These are phyloP conservation scores for Tulasnella sp. DNA, from an alignment of 768 basidiomycete genomes.

Conservation along the genomic window DNA sequence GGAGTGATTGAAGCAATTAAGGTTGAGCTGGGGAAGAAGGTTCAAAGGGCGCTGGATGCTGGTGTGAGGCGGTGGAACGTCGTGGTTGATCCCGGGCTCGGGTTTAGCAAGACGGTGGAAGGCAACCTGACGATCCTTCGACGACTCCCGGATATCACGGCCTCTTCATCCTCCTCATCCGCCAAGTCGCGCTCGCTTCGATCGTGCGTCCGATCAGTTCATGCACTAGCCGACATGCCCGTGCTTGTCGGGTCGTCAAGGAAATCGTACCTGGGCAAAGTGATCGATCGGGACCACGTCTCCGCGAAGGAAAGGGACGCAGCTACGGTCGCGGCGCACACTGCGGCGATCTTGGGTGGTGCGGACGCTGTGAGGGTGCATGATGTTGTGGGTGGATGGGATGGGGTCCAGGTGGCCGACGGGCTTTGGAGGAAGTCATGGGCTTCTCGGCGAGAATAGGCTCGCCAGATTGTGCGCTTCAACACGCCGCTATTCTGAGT, in stretches of 20 bases:
- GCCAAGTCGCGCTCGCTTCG: background rate
- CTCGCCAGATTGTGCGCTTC: too few species aligned
- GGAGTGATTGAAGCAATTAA: conserved; percentile 56
- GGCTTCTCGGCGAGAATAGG: background rate
- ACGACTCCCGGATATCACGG: conserved; percentile 33
- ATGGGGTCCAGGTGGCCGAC: conserved; percentile 57
- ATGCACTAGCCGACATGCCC: conserved; percentile 19
- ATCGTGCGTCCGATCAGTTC: background rate
- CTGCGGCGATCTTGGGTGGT: conserved; percentile 63
- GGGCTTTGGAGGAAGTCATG: conserved; percentile 37
- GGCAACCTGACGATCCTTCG: conserved; percentile 64
- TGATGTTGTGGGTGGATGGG: conserved; percentile 58
- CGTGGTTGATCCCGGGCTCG: conserved; percentile 83
- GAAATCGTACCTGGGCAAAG: conserved; percentile 71
- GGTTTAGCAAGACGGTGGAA: conserved; percentile 79
- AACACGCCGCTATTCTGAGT: too few species aligned
- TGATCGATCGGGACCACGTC: conserved; percentile 40
- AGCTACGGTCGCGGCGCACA: conserved; percentile 69
- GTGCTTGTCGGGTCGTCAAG: conserved; percentile 64
- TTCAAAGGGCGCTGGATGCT: conserved; percentile 51
- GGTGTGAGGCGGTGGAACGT: conserved; percentile 82
- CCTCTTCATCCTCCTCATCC: background rate
- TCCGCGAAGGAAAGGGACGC: conserved; percentile 56
- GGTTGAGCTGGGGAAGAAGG: conserved; percentile 57
- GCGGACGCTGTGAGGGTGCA: conserved; percentile 72